Evolutionary conservation across 2,329 filamentous ascomycete genomes (phyloP).

Genomic region (Orbilia quercus): DNA sequence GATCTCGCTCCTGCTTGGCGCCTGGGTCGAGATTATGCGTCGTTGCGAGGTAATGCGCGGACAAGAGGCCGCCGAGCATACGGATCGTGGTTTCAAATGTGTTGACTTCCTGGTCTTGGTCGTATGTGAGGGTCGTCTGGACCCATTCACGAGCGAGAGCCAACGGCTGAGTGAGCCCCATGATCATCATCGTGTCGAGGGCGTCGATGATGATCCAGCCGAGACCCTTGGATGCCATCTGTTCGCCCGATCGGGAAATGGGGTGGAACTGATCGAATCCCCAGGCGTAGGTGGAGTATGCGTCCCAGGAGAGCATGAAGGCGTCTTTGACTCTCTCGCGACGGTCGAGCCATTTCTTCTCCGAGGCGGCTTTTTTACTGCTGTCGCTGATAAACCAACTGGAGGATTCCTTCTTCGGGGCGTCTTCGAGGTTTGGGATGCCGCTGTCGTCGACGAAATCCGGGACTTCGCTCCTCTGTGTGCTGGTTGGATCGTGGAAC

Average conservation of each 20-base stretch:
- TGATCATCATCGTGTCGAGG: conserved; percentile 95
- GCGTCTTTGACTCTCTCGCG: conserved; percentile 86
- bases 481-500: conserved; percentile 4
- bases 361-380: conserved; percentile 6
- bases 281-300: conserved; percentile 93
- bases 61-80: conserved; percentile 92
- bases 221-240: conserved; percentile 89
- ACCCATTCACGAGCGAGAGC: conserved; percentile 90
- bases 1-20: conserved; percentile 77
- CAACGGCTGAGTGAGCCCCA: conserved; percentile 91
- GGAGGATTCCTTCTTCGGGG: conserved; percentile 70
- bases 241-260: conserved; percentile 77
- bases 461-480: conserved; percentile 64
- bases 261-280: conserved; percentile 91
- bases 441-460: conserved; percentile 61
- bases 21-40: conserved; percentile 81
- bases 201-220: conserved; percentile 99
- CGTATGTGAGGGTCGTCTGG: conserved; percentile 79
- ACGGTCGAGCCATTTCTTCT: conserved; percentile 79
- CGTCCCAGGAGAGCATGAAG: conserved; percentile 91
- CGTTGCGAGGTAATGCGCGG: conserved; percentile 93
- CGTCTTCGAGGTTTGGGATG: conserved; percentile 62
- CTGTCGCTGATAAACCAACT: conserved; percentile 66
- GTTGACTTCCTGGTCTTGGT: conserved; percentile 94
- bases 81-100: conserved; percentile 98